phyloP scores from a whole-genome alignment of 1,284 basidiomycete species.

The Ceratobasidium sp. region DNA sequence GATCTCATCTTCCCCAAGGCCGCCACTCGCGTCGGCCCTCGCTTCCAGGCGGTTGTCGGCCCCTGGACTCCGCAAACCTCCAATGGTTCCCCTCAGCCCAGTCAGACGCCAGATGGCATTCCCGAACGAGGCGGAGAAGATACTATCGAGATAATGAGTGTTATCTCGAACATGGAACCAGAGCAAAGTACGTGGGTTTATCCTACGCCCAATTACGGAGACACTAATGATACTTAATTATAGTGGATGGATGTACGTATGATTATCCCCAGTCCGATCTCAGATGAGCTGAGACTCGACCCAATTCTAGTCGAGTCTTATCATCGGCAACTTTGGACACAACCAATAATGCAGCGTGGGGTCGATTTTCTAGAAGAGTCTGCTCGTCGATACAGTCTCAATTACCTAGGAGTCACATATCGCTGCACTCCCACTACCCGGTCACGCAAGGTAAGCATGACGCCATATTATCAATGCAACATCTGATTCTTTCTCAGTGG shows the following conservation, averaged over 20 bases:
- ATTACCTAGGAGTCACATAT: conserved; percentile 55
- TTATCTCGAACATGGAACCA: conserved; percentile 68
- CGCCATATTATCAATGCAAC: neutral
- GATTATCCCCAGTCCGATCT: neutral
- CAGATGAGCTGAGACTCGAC: neutral
- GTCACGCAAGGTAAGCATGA: conserved; percentile 42
- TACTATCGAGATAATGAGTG: conserved; percentile 76
- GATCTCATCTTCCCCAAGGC: conserved; percentile 94
- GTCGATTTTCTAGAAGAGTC: conserved; percentile 85
- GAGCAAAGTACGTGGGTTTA: conserved; percentile 65
- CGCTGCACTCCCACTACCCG: conserved; percentile 25
- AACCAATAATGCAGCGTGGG: conserved; percentile 57
- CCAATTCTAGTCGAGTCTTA: neutral
- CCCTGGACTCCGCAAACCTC: neutral
- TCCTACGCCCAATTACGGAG: neutral
- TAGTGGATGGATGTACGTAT: conserved; percentile 29
- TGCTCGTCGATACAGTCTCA: conserved; percentile 70
- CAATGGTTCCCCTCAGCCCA: conserved; percentile 16
- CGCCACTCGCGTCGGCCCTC: conserved; percentile 86
- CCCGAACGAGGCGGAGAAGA: conserved; percentile 76
- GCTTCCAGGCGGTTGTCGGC: conserved; percentile 71
- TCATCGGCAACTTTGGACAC: conserved; percentile 42
- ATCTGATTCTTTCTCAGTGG: conserved; percentile 62
- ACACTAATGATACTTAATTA: no score
- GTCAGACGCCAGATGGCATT: conserved; percentile 48